Base-by-base conservation (phyloP, 805 yeast genomes). In the Candida argentea region DNA sequence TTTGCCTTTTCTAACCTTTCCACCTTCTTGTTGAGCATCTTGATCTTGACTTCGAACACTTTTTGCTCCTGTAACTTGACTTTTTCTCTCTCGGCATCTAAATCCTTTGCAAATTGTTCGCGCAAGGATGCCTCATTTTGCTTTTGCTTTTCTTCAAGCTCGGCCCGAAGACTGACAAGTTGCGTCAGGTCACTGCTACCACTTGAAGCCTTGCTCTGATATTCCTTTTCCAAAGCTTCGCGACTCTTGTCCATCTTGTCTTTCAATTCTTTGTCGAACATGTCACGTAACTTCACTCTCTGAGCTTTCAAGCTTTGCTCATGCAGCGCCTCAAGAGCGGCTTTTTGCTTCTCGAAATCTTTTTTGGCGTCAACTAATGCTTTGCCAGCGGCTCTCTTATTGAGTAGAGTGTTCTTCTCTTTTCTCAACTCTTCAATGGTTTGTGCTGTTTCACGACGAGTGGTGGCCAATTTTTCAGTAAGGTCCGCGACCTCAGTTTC, bases 21-120 rank as follows among this genome's bases (percentile, higher is more conserved):
- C n/a, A 70, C 53, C 46, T 68, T 74, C 37, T 61, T 60, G 39
- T 64, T 67, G 39, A 73, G 55, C 48, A 78, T 65, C 33, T 64
- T 68, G 32, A 66, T 63, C 39, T 74, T 68, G 48, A 79, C 66
- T 34, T 70, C 78, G 26, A 65, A 66, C 42, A 74, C 75, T 44
- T 73, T 70, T 27, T 70, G 68, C 24, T 71, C 66, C 15, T 70
- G 67, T 29, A 59, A 56, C 27, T 70, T 55, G 3, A 68, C 63
- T 25, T 61, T 67, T 18, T 57, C 62, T 29, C 49, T 52, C 24
- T 46, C 48, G 3, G 29, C 32, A 5, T 36, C 43, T 29, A 48
- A 26, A 23, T 29, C 43, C 35, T 28, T 33, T 27, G 32, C 38
- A 48, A 24, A 45, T 37, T 13, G 37, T 24, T 30, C 35, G 8